phyloP scores from a whole-genome alignment of 2,329 filamentous ascomycete genomes.

The Tolypocladium endophyticum region DNA sequence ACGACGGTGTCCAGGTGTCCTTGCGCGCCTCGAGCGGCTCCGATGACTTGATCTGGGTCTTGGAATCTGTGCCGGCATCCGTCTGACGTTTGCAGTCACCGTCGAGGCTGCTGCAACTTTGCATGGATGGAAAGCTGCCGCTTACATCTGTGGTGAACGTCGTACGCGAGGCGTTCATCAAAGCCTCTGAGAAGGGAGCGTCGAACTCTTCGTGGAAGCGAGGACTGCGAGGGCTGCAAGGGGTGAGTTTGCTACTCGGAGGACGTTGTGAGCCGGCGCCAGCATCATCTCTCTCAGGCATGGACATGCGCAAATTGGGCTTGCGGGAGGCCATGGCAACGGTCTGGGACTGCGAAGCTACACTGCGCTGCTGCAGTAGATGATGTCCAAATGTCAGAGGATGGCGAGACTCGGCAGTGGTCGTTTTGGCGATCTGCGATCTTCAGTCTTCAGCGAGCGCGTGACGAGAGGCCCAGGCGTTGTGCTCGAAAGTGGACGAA shows the following conservation, averaged over 20 bases:
- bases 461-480: background rate
- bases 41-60: background rate
- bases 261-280: constrained; percentile 9
- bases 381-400: background rate
- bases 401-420: background rate
- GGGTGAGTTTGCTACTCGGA: constrained; percentile 2
- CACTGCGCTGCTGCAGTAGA: background rate
- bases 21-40: constrained; percentile 5
- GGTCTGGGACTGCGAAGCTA: background rate
- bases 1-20: constrained; percentile 14
- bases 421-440: background rate
- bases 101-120: constrained; percentile 15
- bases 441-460: background rate
- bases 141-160: constrained; percentile 15
- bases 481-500: background rate
- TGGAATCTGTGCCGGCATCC: background rate
- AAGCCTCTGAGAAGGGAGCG: constrained; percentile 24
- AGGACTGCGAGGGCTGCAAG: constrained; percentile 20
- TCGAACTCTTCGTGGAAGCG: constrained; percentile 27
- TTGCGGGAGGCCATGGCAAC: constrained; percentile 15
- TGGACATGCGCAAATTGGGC: constrained; percentile 8
- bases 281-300: background rate
- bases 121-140: constrained; percentile 13
- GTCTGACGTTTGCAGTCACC: constrained; percentile 8
- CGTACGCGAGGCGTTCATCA: constrained; percentile 19